Percentiles rank a stretch among this genome's conserved stretches.
phyloP scores from a whole-genome alignment of 257 asterid genomes.

The Coffea canephora region DNA sequence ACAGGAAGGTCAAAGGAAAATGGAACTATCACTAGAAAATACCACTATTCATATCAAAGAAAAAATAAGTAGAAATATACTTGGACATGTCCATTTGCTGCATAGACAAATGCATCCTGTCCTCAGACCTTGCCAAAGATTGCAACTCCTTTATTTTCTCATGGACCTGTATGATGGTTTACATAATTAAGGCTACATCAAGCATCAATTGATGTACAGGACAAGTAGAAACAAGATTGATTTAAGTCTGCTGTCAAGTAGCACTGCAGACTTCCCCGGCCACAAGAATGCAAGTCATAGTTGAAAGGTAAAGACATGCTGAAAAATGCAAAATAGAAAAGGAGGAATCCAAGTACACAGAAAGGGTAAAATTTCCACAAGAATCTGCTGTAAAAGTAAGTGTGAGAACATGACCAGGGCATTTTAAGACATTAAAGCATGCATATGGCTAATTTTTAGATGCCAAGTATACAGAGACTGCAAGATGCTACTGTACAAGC shows the following conservation, averaged over 20 bases:
- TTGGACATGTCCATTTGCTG: conserved; percentile 45
- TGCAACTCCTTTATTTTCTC: conserved; percentile 64
- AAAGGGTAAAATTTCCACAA: neutral
- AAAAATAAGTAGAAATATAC: conserved; percentile 35
- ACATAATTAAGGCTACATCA: neutral
- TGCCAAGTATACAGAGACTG: neutral
- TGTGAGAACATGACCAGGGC: neutral
- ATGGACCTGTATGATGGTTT: conserved; percentile 48
- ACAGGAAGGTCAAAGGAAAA: neutral
- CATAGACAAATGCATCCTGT: conserved; percentile 29
- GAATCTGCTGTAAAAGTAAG: neutral
- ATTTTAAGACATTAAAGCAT: neutral
- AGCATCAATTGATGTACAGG: neutral
- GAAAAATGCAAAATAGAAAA: neutral
- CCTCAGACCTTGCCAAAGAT: conserved; percentile 40
- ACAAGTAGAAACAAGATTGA: neutral
- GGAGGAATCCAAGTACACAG: neutral
- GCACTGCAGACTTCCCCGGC: neutral
- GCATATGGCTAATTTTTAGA: no score
- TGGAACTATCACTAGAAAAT: neutral
- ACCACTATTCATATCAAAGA: no score
- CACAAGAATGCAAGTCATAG: neutral
- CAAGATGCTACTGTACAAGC: neutral
- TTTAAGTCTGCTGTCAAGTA: neutral
- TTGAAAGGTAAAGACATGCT: neutral